Conservation (phyloP, 202 grass and related monocot species). For the Setaria viridis region DNA sequence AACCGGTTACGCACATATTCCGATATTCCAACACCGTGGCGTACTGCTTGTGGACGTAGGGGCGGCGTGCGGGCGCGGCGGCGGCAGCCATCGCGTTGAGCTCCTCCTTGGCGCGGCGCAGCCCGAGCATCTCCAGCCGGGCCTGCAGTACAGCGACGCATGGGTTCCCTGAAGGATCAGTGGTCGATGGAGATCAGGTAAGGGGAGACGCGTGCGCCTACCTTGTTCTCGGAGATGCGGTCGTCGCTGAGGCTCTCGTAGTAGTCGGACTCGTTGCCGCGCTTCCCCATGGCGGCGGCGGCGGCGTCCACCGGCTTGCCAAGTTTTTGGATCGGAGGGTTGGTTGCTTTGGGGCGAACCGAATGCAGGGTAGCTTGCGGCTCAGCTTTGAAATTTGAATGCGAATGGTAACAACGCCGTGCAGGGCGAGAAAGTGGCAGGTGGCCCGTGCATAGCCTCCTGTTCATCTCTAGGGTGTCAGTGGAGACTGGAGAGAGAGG, state of each 20-base stretch:
- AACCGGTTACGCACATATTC: too few relatives aligned
- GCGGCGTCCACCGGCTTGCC: neutral
- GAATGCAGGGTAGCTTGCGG: too few relatives aligned
- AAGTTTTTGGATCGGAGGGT: neutral
- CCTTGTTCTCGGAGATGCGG: conserved; percentile 74
- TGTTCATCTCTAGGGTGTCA: too few relatives aligned
- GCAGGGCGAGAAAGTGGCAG: too few relatives aligned
- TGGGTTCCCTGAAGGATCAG: neutral
- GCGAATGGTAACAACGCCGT: too few relatives aligned
- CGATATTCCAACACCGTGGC: neutral
- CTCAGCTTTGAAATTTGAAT: too few relatives aligned
- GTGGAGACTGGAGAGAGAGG: too few relatives aligned
- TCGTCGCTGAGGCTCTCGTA: conserved; percentile 73
- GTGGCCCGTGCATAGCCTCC: too few relatives aligned
- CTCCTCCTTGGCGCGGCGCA: conserved; percentile 53
- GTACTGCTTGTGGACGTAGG: conserved; percentile 21
- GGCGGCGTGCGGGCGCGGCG: conserved; percentile 41
- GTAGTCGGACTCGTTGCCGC: conserved; percentile 52
- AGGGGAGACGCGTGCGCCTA: conserved; percentile 24
- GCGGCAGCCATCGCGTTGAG: conserved; percentile 46
- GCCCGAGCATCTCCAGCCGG: conserved; percentile 73
- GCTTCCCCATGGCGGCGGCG: conserved; percentile 38
- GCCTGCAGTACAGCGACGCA: conserved; percentile 49
- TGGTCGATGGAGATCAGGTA: neutral
- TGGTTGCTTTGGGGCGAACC: conserved; percentile 1